These are phyloP conservation scores for Fimicolochytrium jonesii DNA, from an alignment of 192 early-diverging fungal genomes.

Conservation along the genomic window DNA sequence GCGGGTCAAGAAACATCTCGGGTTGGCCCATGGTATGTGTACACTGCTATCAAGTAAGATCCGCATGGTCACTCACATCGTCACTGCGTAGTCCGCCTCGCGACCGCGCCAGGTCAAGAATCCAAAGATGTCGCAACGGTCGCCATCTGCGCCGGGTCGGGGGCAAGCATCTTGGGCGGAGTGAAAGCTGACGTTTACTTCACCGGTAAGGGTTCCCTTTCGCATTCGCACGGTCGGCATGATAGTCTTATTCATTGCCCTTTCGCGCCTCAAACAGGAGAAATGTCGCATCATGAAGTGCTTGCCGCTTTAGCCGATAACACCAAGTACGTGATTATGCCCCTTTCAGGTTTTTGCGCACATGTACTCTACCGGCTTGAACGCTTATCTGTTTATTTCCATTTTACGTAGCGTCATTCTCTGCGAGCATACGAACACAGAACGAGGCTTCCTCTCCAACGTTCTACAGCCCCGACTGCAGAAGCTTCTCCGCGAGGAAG, in stretches of 20 bases:
- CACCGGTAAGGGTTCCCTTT: too few relatives aligned
- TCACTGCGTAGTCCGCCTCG: constrained; percentile 73
- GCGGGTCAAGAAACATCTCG: constrained; percentile 60
- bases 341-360: too few relatives aligned
- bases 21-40: constrained; percentile 54
- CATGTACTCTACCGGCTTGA: not conserved
- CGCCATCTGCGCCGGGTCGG: constrained; percentile 92
- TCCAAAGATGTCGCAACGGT: constrained; percentile 55
- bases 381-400: not conserved
- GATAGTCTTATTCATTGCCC: not conserved
- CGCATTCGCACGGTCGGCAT: too few relatives aligned
- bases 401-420: constrained; percentile 61
- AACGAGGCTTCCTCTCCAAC: constrained; percentile 75
- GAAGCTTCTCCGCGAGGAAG: constrained; percentile 42
- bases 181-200: constrained; percentile 73
- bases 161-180: constrained; percentile 57
- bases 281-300: constrained; percentile 94
- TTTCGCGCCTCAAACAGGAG: constrained; percentile 40
- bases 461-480: constrained; percentile 61
- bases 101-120: constrained; percentile 52
- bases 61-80: too few relatives aligned
- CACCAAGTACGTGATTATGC: constrained; percentile 42
- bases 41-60: too few relatives aligned
- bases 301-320: constrained; percentile 72
- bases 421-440: constrained; percentile 87